Conservation (phyloP, 441 rosid genomes). For the Erysimum cheiri region DNA sequence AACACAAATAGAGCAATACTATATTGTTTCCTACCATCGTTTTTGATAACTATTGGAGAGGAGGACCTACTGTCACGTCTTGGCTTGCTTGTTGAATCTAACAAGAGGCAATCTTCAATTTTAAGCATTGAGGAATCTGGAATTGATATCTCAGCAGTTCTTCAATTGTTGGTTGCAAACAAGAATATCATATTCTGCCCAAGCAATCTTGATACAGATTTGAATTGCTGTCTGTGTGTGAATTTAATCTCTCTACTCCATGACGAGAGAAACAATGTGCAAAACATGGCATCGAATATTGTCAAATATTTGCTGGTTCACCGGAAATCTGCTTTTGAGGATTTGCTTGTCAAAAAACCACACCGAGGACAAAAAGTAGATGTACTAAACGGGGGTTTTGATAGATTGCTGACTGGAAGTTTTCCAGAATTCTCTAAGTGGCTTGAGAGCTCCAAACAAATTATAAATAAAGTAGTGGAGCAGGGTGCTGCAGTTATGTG, state of each 20-base stretch:
- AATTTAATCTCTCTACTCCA: conserved; percentile 84
- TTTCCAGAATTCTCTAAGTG: conserved; percentile 79
- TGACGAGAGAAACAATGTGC: conserved; percentile 86
- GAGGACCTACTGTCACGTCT: conserved; percentile 77
- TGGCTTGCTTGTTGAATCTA: conserved; percentile 77
- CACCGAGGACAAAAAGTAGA: conserved; percentile 84
- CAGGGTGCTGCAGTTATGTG: conserved; percentile 99
- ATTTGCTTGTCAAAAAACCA: conserved; percentile 85
- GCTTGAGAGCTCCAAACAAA: conserved; percentile 79
- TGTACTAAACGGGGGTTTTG: conserved; percentile 95
- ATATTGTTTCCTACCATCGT: conserved; percentile 95
- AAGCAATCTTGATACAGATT: conserved; percentile 91
- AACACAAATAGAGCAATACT: conserved; percentile 88
- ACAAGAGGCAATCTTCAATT: conserved; percentile 56
- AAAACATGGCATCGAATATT: conserved; percentile 80
- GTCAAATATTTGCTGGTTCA: conserved; percentile 86
- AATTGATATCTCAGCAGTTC: conserved; percentile 78
- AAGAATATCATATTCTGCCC: conserved; percentile 90
- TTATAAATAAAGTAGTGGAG: conserved; percentile 82
- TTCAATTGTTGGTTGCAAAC: conserved; percentile 94
- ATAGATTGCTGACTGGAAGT: conserved; percentile 83
- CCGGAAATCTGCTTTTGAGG: conserved; percentile 88
- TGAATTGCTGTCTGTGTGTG: conserved; percentile 92
- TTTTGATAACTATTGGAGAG: conserved; percentile 88
- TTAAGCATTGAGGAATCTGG: conserved; percentile 59